Evolutionary conservation across 2,329 filamentous ascomycete genomes (phyloP), one percentile per base, ranked within the genome.

Genomic region (Fusarium hostae): DNA sequence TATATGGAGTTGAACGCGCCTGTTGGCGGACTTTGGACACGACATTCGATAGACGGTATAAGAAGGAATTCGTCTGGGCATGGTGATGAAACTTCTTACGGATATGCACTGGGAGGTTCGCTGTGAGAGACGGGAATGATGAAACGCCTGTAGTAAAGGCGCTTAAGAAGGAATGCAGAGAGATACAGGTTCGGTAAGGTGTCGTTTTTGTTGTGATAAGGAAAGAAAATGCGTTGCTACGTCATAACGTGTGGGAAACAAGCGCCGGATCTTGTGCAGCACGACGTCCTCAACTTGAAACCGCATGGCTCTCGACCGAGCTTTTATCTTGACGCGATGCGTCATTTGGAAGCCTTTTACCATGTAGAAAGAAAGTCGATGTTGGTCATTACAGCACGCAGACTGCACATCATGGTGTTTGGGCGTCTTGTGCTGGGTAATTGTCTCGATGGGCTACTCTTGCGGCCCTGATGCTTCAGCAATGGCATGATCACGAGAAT

Each of bases 51-150:
- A 6, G 26, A 6, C 6, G 2, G 26, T 26, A 6, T 26, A 6
- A 9, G 12, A 28, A 20, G 18, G 26, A 28, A 20, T 30, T 28
- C 9, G 12, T 26, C 20, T 30, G 13, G 12, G 18, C 6, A 45
- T 15, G 18, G 9, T 28, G 18, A 1, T 11, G 4, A 2, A 47
- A 2, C 4, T 1, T 5, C 15, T 47, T 12, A 7, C 4, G 26
- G 1, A 2, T 15, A 8, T 28, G 6, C 16, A n/a, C 18, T 15
- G 4, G 3, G 18, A 8, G 3, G 7, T 0, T 16, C 18, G 18
- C 5, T 6, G 44, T 4, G 18, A 30, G 3, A 2, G 1, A 0
- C 2, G 4, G 2, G 8, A 15, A n/a, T 9, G 4, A 13, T 5
- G 10, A 5, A n/a, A 1, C 15, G 6, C 2, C 8, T 15, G 3